Evolutionary conservation across 371 early-diverging fungal genomes (phyloP).

Genomic region (Umbelopsis sp.): DNA sequence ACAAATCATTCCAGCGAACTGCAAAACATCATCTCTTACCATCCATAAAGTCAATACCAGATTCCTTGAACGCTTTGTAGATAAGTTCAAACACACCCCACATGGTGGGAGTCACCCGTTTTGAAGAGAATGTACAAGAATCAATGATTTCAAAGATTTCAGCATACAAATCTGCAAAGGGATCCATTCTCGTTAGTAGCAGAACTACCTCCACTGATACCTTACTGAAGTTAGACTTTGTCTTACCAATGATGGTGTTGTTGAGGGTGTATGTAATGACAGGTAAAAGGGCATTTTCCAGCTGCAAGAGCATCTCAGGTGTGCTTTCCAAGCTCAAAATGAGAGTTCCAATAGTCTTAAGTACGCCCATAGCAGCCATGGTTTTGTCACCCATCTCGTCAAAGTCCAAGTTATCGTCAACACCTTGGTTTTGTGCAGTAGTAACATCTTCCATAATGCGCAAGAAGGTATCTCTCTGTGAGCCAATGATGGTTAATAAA

Average conservation of each 20-base stretch:
- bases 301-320: slow-evolving; percentile 61
- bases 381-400: slow-evolving; percentile 83
- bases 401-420: slow-evolving; percentile 35
- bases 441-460: slow-evolving; percentile 76
- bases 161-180: slow-evolving; percentile 70
- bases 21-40: slow-evolving; percentile 20
- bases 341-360: slow-evolving; percentile 88
- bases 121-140: slow-evolving; percentile 78
- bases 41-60: slow-evolving; percentile 79
- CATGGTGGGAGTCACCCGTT: slow-evolving; percentile 79
- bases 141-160: slow-evolving; percentile 90
- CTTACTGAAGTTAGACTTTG: not conserved
- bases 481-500: not conserved
- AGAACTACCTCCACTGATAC: too few species aligned
- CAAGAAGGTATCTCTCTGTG: slow-evolving; percentile 71
- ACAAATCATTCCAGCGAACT: not conserved
- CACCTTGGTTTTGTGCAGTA: slow-evolving; percentile 41
- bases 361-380: slow-evolving; percentile 87
- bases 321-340: slow-evolving; percentile 73
- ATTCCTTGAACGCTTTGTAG: slow-evolving; percentile 72
- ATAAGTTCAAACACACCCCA: slow-evolving; percentile 84
- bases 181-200: not conserved
- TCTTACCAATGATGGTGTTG: slow-evolving; percentile 60
- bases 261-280: slow-evolving; percentile 75
- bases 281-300: slow-evolving; percentile 77